Evolutionary conservation across 2,329 filamentous ascomycete species (phyloP).

Genomic region (Cytospora mali): DNA sequence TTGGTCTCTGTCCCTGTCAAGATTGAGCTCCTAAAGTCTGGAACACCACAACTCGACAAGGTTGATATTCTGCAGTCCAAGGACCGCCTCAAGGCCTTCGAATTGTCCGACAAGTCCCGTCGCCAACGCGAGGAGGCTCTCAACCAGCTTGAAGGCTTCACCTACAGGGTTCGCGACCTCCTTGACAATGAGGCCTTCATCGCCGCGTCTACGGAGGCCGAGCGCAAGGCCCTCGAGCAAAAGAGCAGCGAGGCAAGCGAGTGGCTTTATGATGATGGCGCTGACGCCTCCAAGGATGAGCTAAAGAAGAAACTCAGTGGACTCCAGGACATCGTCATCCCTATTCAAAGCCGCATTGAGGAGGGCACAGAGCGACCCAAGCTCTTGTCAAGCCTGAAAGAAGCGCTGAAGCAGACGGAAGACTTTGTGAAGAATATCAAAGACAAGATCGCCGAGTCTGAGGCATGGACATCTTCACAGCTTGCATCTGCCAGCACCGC

Average conservation of each 20-base stretch:
- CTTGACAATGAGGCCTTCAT: slow-evolving; percentile 77
- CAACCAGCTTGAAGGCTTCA: slow-evolving; percentile 91
- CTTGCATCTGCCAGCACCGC: slow-evolving; percentile 57
- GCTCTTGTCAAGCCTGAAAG: slow-evolving; percentile 66
- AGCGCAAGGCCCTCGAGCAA: slow-evolving; percentile 67
- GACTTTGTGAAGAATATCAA: slow-evolving; percentile 72
- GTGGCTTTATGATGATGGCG: slow-evolving; percentile 88
- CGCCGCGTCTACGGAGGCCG: slow-evolving; percentile 67
- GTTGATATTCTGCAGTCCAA: slow-evolving; percentile 56
- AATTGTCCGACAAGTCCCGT: slow-evolving; percentile 79
- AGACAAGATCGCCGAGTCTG: slow-evolving; percentile 69
- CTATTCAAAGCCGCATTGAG: slow-evolving; percentile 73
- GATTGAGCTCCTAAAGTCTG: slow-evolving; percentile 52
- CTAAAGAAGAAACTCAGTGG: slow-evolving; percentile 76
- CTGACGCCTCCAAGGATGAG: slow-evolving; percentile 72
- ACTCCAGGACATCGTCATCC: slow-evolving; percentile 76
- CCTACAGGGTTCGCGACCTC: slow-evolving; percentile 84
- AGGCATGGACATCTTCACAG: slow-evolving; percentile 59
- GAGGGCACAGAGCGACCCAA: slow-evolving; percentile 74
- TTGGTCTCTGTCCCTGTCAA: slow-evolving; percentile 57
- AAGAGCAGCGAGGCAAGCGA: slow-evolving; percentile 73
- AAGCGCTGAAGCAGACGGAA: slow-evolving; percentile 70
- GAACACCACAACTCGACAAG: slow-evolving; percentile 52
- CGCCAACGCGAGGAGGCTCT: slow-evolving; percentile 79
- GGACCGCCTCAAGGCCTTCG: slow-evolving; percentile 80